Percentiles rank a stretch among this genome's conserved stretches.
Evolutionary conservation across 2,329 filamentous ascomycete species (phyloP).

Genomic region (Botrytis pseudocinerea): DNA sequence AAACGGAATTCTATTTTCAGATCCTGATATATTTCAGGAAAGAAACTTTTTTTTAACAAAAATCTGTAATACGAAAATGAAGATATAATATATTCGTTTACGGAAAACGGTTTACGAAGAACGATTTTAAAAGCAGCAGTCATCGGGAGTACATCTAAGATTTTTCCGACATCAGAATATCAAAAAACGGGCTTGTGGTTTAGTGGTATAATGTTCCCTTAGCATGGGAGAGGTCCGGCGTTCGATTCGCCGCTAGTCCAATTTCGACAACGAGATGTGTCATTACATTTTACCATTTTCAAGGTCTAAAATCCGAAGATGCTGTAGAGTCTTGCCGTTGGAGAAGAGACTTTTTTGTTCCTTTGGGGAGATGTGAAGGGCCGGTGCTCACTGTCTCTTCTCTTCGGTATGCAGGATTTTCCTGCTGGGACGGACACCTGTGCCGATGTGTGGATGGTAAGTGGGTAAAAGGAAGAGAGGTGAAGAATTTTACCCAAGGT

Average conservation of each 20-base stretch:
- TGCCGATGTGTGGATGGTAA: background rate
- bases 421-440: background rate
- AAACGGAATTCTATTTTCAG: background rate
- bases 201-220: background rate
- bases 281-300: background rate
- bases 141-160: no score
- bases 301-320: background rate
- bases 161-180: no score
- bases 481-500: background rate
- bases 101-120: no score
- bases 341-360: background rate
- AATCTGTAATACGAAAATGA: no score
- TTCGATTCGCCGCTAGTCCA: background rate
- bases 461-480: background rate
- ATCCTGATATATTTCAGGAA: background rate
- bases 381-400: background rate
- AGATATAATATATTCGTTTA: no score
- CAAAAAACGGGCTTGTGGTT: background rate
- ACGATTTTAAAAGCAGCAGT: no score
- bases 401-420: background rate
- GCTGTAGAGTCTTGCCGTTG: background rate
- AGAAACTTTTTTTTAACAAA: no score
- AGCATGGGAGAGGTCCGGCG: background rate
- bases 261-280: accelerated
- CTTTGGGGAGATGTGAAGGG: background rate